A percentile compares a stretch with the other conserved stretches of the same genome.
Conservation (phyloP, 257 asterid genomes). For the Nicotiana obtusifolia region DNA sequence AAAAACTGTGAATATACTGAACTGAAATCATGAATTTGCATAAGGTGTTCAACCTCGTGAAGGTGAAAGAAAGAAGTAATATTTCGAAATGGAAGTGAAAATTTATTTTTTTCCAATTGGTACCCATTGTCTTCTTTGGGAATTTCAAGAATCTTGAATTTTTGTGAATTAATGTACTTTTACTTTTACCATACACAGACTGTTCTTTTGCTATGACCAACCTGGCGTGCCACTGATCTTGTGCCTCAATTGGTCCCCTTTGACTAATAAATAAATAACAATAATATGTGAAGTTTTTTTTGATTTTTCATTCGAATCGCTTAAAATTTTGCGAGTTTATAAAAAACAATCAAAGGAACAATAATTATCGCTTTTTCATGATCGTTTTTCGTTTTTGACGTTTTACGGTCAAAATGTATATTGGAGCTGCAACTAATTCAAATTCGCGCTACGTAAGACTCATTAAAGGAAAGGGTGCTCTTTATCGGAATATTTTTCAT, state of each 20-base stretch:
- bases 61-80: not conserved
- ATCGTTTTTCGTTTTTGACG: no score
- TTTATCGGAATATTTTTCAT: no score
- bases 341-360: no score
- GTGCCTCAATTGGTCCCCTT: not conserved
- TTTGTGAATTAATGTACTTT: constrained; percentile 1
- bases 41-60: not conserved
- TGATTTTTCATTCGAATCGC: no score
- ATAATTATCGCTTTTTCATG: no score
- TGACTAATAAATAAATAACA: not conserved
- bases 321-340: no score
- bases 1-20: no score
- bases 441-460: no score
- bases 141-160: constrained; percentile 12
- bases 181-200: not conserved
- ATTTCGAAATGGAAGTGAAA: constrained; percentile 1
- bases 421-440: no score
- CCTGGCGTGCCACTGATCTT: not conserved
- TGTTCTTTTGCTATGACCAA: not conserved
- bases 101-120: not conserved
- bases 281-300: not conserved
- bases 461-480: no score
- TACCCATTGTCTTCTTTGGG: not conserved
- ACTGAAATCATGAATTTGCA: no score
- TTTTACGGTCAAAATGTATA: no score